A percentile compares a stretch with the other conserved stretches of the same genome.
Evolutionary conservation across 176 grass and related monocot species (phyloP).

Genomic region (Bolboschoenus planiculmis): DNA sequence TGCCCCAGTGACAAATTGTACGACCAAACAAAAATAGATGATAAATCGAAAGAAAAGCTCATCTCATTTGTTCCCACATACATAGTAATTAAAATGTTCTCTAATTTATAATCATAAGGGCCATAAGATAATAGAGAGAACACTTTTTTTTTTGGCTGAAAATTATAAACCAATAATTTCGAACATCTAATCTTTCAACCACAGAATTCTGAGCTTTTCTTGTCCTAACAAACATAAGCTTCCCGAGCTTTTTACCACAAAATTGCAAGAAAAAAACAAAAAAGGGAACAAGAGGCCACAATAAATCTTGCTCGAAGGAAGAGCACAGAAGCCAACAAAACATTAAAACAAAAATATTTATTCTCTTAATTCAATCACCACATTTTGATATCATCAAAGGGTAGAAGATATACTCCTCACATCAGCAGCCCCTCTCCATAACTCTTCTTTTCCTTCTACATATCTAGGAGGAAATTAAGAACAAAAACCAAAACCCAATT

Average conservation of each 20-base stretch:
- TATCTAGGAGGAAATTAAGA: constrained; percentile 28
- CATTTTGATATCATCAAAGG: constrained; percentile 50
- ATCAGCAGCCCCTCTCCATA: constrained; percentile 28
- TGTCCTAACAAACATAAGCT: constrained; percentile 2
- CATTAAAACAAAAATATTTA: constrained; percentile 27
- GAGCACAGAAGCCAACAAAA: constrained; percentile 18
- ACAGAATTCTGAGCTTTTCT: background rate
- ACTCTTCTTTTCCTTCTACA: constrained; percentile 41
- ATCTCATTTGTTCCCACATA: too few species aligned
- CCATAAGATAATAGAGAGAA: background rate
- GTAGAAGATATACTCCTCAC: constrained; percentile 32
- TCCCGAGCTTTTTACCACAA: background rate
- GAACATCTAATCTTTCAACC: background rate
- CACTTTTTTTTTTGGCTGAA: background rate
- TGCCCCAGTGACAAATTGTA: background rate
- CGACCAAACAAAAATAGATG: background rate
- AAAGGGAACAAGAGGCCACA: background rate
- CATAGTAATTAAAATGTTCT: background rate
- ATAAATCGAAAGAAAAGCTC: too few species aligned
- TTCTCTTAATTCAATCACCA: constrained; percentile 32
- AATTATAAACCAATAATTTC: background rate
- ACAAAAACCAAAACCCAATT: constrained; percentile 34
- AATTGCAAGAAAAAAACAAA: constrained; percentile 10
- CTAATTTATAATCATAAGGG: background rate
- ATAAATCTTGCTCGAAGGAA: constrained; percentile 2